Conservation (phyloP, 2,329 filamentous ascomycete genomes). For the Plectosphaerella sp. region DNA sequence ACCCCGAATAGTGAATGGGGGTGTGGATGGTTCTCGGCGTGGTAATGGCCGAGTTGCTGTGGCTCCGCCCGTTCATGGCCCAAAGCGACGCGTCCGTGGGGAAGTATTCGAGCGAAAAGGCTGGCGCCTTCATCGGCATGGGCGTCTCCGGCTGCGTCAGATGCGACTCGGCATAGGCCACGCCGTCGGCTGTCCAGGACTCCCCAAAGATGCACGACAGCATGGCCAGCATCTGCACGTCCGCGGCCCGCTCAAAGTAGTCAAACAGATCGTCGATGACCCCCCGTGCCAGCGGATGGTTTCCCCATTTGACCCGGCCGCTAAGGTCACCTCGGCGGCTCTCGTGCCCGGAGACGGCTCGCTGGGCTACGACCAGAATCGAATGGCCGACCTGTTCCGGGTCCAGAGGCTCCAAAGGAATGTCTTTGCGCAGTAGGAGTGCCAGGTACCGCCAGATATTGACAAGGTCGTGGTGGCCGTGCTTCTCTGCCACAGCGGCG, state of each 20-base stretch:
- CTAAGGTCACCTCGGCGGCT: slow-evolving; percentile 28
- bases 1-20: slow-evolving; percentile 48
- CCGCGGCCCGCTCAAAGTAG: slow-evolving; percentile 57
- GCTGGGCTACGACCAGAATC: slow-evolving; percentile 64
- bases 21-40: slow-evolving; percentile 55
- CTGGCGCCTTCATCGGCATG: slow-evolving; percentile 59
- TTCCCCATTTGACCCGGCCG: slow-evolving; percentile 64
- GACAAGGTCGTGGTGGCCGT: slow-evolving; percentile 67
- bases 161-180: slow-evolving; percentile 53
- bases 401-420: slow-evolving; percentile 63
- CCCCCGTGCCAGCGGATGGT: slow-evolving; percentile 58
- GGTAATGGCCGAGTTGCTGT: slow-evolving; percentile 48
- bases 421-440: slow-evolving; percentile 71
- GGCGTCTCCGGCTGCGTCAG: slow-evolving; percentile 57
- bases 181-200: slow-evolving; percentile 47
- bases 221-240: slow-evolving; percentile 69
- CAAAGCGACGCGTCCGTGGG: slow-evolving; percentile 53
- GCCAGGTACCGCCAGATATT: slow-evolving; percentile 81
- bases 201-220: slow-evolving; percentile 66
- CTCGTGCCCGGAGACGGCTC: slow-evolving; percentile 41
- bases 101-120: slow-evolving; percentile 64
- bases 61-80: slow-evolving; percentile 46
- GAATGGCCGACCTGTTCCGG: slow-evolving; percentile 43
- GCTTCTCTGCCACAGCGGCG: slow-evolving; percentile 67
- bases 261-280: slow-evolving; percentile 59